phyloP scores from a whole-genome alignment of 78 protist genomes.

The Emiliania huxleyi region DNA sequence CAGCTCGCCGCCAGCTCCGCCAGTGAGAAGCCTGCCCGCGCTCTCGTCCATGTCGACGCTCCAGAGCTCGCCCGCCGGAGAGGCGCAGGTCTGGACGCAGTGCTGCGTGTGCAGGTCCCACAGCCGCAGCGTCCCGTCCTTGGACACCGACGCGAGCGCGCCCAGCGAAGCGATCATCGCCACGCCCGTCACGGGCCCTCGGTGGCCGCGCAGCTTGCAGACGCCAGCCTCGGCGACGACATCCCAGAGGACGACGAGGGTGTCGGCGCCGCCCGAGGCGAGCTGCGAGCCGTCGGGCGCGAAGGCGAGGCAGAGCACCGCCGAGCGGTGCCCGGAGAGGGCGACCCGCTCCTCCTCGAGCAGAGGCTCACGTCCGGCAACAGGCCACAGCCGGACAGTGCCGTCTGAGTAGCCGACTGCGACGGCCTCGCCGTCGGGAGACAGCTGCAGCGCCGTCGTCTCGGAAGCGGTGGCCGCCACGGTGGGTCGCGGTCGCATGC shows the following conservation, averaged over 20 bases:
- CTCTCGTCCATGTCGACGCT: neutral
- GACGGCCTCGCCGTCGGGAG: neutral
- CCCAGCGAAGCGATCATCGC: neutral
- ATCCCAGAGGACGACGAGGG: slow-evolving; percentile 90
- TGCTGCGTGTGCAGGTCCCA: slow-evolving; percentile 86
- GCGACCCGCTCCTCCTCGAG: neutral
- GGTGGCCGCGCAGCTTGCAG: slow-evolving; percentile 74
- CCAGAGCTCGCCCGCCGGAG: slow-evolving; percentile 81
- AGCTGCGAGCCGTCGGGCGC: slow-evolving; percentile 59
- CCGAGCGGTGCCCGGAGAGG: slow-evolving; percentile 70
- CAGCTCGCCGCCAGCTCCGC: slow-evolving; percentile 10
- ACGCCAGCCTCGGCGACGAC: slow-evolving; percentile 80
- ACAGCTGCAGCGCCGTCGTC: neutral
- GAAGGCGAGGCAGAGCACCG: slow-evolving; percentile 67
- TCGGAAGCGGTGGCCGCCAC: neutral
- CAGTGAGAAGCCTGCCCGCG: slow-evolving; percentile 41
- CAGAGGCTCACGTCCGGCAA: too few species aligned
- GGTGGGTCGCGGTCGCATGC: neutral
- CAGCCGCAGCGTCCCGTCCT: slow-evolving; percentile 72
- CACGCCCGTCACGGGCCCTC: slow-evolving; percentile 63
- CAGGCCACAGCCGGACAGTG: slow-evolving; percentile 74
- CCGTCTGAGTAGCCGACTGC: slow-evolving; percentile 61
- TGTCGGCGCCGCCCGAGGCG: slow-evolving; percentile 79
- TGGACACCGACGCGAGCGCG: slow-evolving; percentile 53
- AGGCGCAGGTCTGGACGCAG: slow-evolving; percentile 84